Conservation (phyloP, 768 basidiomycete species). For the Tricholoma furcatifolium region DNA sequence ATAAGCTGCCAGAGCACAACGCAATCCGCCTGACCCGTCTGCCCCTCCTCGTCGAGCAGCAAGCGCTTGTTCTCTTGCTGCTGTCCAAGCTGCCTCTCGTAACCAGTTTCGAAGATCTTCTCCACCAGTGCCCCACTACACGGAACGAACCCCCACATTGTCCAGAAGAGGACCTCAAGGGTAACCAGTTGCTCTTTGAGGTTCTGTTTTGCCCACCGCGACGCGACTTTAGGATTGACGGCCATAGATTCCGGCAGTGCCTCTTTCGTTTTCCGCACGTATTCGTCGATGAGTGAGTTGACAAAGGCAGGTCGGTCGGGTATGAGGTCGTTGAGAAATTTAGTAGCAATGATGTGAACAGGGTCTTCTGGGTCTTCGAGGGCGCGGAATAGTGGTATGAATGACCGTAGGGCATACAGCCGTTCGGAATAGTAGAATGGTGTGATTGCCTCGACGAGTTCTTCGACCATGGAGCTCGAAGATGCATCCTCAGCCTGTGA, state of each 20-base stretch:
- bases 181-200: conserved; percentile 75
- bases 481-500: conserved; percentile 43
- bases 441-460: conserved; percentile 69
- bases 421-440: conserved; percentile 84
- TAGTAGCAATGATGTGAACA: conserved; percentile 50
- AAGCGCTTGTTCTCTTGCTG: conserved; percentile 61
- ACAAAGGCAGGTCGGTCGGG: conserved; percentile 67
- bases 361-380: conserved; percentile 56
- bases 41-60: conserved; percentile 73
- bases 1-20: conserved; percentile 78
- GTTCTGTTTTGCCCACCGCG: conserved; percentile 75
- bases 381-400: conserved; percentile 76
- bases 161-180: conserved; percentile 87
- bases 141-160: conserved; percentile 74
- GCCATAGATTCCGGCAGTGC: conserved; percentile 42
- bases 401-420: conserved; percentile 63
- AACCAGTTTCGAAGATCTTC: conserved; percentile 63
- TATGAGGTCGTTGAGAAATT: conserved; percentile 57
- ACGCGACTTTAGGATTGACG: conserved; percentile 56
- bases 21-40: conserved; percentile 62
- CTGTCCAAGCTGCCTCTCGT: conserved; percentile 62
- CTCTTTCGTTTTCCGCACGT: conserved; percentile 52
- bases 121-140: conserved; percentile 65
- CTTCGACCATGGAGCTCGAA: conserved; percentile 43
- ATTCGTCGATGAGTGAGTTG: conserved; percentile 57